Percentiles rank a stretch among this genome's conserved stretches.
Evolutionary conservation across 495 filamentous ascomycete genomes (phyloP).

Genomic region (Terfezia boudieri): DNA sequence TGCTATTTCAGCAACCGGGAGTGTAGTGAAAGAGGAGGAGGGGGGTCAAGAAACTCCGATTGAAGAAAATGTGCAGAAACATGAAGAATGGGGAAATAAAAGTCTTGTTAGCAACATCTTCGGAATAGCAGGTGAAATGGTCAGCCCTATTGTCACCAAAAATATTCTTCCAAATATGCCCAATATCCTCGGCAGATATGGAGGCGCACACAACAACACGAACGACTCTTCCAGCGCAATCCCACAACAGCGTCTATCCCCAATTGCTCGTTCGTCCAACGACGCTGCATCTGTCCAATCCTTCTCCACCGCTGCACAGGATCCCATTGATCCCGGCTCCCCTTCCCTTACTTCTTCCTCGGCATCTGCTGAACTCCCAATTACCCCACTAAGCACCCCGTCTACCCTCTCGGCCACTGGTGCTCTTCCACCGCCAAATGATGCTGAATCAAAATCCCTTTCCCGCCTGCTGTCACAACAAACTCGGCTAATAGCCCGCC

Average conservation of each 20-base stretch:
- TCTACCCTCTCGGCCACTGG: neutral
- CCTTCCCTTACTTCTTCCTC: neutral
- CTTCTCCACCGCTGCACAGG: neutral
- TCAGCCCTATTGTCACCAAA: neutral
- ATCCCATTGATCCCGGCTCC: constrained; percentile 1
- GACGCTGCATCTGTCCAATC: neutral
- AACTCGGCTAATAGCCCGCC: neutral
- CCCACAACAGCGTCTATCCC: neutral
- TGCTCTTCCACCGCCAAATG: neutral
- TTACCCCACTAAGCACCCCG: neutral
- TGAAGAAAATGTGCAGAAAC: too few species aligned
- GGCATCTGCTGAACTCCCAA: neutral
- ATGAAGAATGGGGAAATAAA: neutral
- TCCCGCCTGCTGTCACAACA: neutral
- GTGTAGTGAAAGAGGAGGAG: constrained; percentile 10
- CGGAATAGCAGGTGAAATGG: neutral
- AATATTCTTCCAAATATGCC: neutral
- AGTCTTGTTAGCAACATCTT: neutral
- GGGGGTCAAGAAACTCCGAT: neutral
- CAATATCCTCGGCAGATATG: neutral
- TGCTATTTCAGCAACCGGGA: constrained; percentile 4
- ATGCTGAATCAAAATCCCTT: neutral
- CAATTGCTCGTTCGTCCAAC: neutral
- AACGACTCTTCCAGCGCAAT: neutral
- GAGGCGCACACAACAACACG: neutral